Evolutionary conservation across 2,329 filamentous ascomycete species (phyloP).

Genomic region (Monilinia aucupariae): DNA sequence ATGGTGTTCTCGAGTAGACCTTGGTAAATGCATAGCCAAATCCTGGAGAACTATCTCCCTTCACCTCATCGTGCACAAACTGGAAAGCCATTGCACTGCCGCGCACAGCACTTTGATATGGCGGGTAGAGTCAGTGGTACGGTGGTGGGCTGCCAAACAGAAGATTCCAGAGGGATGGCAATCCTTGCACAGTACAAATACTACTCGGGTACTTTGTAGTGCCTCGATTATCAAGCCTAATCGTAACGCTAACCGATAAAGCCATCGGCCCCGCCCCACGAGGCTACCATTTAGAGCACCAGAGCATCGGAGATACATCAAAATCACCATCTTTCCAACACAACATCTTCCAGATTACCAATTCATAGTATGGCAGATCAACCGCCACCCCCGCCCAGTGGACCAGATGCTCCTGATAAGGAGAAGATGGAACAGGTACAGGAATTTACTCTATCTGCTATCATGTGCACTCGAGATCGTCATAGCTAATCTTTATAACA

Average conservation of each 20-base stretch:
- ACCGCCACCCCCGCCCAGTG: slow-evolving; percentile 20
- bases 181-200: too few relatives aligned
- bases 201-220: too few relatives aligned
- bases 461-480: neutral
- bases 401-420: slow-evolving; percentile 49
- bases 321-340: neutral
- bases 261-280: slow-evolving; percentile 8
- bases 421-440: slow-evolving; percentile 54
- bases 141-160: neutral
- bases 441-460: neutral
- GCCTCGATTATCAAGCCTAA: slow-evolving; percentile 19
- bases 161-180: slow-evolving; percentile 19
- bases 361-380: slow-evolving; percentile 30
- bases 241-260: slow-evolving; percentile 17
- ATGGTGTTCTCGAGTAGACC: too few relatives aligned
- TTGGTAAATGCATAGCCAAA: too few relatives aligned
- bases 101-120: too few relatives aligned
- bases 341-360: slow-evolving; percentile 1
- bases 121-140: too few relatives aligned
- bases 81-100: too few relatives aligned
- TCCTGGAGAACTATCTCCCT: too few relatives aligned
- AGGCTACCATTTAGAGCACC: slow-evolving; percentile 18
- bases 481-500: slow-evolving; percentile 14
- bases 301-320: neutral
- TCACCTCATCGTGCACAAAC: too few relatives aligned